Conservation (phyloP, 2,329 filamentous ascomycete genomes). For the Periconia sp. region DNA sequence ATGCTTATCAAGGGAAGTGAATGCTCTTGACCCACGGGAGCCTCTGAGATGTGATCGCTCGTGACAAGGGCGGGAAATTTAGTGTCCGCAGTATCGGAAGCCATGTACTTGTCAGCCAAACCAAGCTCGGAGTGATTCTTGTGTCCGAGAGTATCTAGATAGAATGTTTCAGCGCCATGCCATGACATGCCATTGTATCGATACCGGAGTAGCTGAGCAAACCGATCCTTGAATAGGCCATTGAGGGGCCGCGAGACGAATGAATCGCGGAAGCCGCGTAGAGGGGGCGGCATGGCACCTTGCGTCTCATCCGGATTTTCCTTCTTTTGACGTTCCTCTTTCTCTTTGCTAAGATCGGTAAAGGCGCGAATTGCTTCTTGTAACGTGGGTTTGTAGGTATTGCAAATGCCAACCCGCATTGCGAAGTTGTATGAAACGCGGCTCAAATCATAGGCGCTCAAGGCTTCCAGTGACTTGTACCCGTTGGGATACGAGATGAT, state of each 20-base stretch:
- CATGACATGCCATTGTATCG: constrained; percentile 62
- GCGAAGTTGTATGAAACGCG: constrained; percentile 45
- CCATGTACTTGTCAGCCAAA: constrained; percentile 45
- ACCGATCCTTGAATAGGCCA: constrained; percentile 65
- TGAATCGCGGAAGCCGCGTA: constrained; percentile 54
- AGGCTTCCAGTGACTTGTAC: constrained; percentile 62
- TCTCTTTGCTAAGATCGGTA: constrained; percentile 39
- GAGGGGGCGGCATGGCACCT: constrained; percentile 14
- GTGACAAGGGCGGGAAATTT: constrained; percentile 49
- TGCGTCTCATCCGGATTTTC: constrained; percentile 18
- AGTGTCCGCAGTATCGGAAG: constrained; percentile 32
- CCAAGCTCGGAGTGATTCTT: constrained; percentile 30
- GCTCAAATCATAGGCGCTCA: constrained; percentile 48
- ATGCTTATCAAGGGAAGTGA: constrained; percentile 64
- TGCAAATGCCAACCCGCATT: constrained; percentile 71
- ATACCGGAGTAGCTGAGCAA: constrained; percentile 64
- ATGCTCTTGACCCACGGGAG: constrained; percentile 26
- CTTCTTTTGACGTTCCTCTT: constrained; percentile 24
- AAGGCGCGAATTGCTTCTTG: constrained; percentile 59
- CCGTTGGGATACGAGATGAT: constrained; percentile 65
- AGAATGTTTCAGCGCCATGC: constrained; percentile 66
- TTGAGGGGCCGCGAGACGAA: constrained; percentile 75
- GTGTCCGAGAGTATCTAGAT: constrained; percentile 51
- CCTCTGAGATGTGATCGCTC: constrained; percentile 53
- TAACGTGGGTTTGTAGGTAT: constrained; percentile 70